Evolutionary conservation across 78 protist genomes (phyloP).

Genomic region (Dictyostelium citrinum): DNA sequence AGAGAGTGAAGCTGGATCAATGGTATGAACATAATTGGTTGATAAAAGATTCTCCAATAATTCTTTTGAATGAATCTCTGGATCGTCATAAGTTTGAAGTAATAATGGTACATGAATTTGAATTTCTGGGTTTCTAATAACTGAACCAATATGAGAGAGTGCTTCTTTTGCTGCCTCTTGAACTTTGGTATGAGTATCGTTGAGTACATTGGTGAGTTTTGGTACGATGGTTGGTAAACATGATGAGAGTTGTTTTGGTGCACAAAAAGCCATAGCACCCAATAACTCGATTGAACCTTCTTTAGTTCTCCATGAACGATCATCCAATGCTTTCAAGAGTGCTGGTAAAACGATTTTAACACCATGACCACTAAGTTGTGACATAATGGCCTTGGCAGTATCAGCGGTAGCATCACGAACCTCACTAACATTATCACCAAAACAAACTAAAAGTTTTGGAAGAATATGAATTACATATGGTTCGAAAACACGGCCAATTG

Average conservation of each 20-base stretch:
- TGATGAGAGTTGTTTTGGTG: conserved; percentile 92
- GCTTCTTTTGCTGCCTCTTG: conserved; percentile 91
- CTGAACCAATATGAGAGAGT: conserved; percentile 91
- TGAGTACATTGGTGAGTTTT: conserved; percentile 77
- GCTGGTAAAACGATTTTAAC: conserved; percentile 93
- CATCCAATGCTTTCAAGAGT: conserved; percentile 86
- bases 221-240: conserved; percentile 95
- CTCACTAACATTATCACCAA: conserved; percentile 85
- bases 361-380: conserved; percentile 88
- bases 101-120: conserved; percentile 81
- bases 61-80: conserved; percentile 73
- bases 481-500: conserved; percentile 93
- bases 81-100: conserved; percentile 89
- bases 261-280: conserved; percentile 96
- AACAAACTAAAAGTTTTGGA: conserved; percentile 86
- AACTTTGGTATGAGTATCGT: conserved; percentile 92
- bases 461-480: conserved; percentile 92
- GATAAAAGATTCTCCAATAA: conserved; percentile 87
- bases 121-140: conserved; percentile 96
- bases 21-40: conserved; percentile 90
- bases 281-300: conserved; percentile 83
- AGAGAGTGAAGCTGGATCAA: conserved; percentile 98
- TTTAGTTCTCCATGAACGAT: conserved; percentile 93
- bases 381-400: conserved; percentile 86
- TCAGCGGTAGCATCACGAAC: conserved; percentile 86